Percentiles rank a stretch among this genome's conserved stretches.
phyloP scores from a whole-genome alignment of 768 basidiomycete genomes.

The Tylopilus felleus region DNA sequence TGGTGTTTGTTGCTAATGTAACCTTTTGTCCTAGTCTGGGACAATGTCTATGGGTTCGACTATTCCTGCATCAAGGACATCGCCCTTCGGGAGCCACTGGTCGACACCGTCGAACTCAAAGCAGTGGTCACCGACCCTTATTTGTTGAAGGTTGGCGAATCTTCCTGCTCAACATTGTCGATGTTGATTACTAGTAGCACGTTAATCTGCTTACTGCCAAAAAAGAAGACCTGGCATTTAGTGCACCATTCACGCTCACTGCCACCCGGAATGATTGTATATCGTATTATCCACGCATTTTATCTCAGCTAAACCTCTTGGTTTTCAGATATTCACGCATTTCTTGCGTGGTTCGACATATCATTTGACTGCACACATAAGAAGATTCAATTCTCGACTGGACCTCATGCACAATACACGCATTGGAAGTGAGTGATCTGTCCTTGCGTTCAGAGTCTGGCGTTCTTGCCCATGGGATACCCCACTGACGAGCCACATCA shows the following conservation, averaged over 20 bases:
- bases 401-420: constrained; percentile 94
- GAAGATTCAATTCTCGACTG: constrained; percentile 93
- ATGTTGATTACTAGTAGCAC: constrained; percentile 47
- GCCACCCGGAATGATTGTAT: constrained; percentile 90
- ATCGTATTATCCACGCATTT: constrained; percentile 25
- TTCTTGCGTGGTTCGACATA: constrained; percentile 99
- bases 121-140: constrained; percentile 92
- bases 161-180: neutral
- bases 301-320: neutral
- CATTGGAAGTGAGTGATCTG: constrained; percentile 82
- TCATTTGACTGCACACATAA: constrained; percentile 95
- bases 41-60: constrained; percentile 99
- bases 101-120: constrained; percentile 98
- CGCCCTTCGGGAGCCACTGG: constrained; percentile 91
- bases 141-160: constrained; percentile 68
- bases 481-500: constrained; percentile 3
- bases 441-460: neutral
- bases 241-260: constrained; percentile 70
- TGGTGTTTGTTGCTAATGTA: neutral
- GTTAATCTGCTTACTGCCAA: constrained; percentile 88
- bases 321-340: constrained; percentile 83
- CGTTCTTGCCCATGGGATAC: neutral
- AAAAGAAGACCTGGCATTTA: constrained; percentile 93
- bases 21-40: constrained; percentile 72
- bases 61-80: constrained; percentile 99